Evolutionary conservation across 768 basidiomycete genomes (phyloP).

Genomic region (Lentinula sp.): DNA sequence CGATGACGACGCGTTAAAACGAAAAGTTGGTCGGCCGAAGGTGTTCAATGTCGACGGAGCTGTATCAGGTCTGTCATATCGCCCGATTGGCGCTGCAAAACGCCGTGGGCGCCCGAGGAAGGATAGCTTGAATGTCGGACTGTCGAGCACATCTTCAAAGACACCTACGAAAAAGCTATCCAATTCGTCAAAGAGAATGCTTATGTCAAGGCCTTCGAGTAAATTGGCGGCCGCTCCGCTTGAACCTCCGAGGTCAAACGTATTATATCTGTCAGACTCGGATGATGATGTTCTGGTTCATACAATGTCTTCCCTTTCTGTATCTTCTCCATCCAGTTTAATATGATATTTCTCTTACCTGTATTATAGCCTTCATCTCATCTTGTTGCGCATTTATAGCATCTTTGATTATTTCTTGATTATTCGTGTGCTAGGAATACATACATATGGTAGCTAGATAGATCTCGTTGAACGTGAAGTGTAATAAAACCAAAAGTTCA

Average conservation of each 20-base stretch:
- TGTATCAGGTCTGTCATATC: not conserved
- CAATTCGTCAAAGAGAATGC: not conserved
- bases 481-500: not conserved
- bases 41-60: not conserved
- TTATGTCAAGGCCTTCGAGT: not conserved
- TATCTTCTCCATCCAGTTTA: conserved; percentile 9
- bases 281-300: conserved; percentile 6
- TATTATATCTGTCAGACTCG: not conserved
- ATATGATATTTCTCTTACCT: not conserved
- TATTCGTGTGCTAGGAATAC: not conserved
- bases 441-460: not conserved
- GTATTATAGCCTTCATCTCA: not conserved
- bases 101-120: conserved; percentile 3
- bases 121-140: not conserved
- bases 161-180: not conserved
- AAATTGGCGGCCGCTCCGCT: not conserved
- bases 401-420: conserved; percentile 4
- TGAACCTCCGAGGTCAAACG: not conserved
- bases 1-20: not conserved
- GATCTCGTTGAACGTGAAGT: not conserved
- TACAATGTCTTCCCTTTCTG: conserved; percentile 12
- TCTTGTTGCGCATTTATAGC: conserved; percentile 1
- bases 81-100: not conserved
- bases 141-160: not conserved
- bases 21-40: not conserved